Evolutionary conservation across 352 stramenopile genomes (phyloP).

Genomic region (Phytophthora kernoviae): DNA sequence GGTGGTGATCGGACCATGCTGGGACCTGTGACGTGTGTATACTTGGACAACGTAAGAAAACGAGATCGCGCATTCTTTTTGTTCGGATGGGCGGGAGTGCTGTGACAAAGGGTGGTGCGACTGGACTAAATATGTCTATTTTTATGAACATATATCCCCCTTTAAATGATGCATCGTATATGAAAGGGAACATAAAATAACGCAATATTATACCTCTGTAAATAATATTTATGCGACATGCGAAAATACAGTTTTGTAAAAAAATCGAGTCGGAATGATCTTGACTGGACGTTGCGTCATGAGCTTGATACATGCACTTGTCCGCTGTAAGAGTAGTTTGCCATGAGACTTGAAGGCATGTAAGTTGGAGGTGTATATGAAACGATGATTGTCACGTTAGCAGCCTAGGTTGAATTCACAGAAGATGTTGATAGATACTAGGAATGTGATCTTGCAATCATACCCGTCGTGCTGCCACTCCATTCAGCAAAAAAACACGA

Average conservation of each 20-base stretch:
- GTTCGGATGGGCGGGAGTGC: slow-evolving; percentile 2
- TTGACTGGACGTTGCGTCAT: not conserved
- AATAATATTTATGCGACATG: slow-evolving; percentile 8
- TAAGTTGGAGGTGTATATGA: no score
- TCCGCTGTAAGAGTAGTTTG: not conserved
- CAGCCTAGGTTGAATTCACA: no score
- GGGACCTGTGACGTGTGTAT: slow-evolving; percentile 18
- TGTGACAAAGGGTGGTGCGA: not conserved
- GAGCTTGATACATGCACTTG: no score
- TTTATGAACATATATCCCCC: not conserved
- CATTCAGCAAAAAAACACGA: not conserved
- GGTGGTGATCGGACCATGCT: not conserved
- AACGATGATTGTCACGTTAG: no score
- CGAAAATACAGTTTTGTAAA: slow-evolving; percentile 2
- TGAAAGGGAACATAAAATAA: no score
- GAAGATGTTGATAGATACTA: no score
- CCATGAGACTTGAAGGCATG: no score
- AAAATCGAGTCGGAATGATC: slow-evolving; percentile 2
- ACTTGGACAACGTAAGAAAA: not conserved
- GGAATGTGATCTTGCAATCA: no score
- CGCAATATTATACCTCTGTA: no score
- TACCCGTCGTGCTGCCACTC: no score
- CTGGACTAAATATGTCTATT: slow-evolving; percentile 1
- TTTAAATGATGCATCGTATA: not conserved
- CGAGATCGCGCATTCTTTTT: not conserved